Evolutionary conservation across 768 basidiomycete genomes (phyloP).

Genomic region (Podaxis pistillaris): DNA sequence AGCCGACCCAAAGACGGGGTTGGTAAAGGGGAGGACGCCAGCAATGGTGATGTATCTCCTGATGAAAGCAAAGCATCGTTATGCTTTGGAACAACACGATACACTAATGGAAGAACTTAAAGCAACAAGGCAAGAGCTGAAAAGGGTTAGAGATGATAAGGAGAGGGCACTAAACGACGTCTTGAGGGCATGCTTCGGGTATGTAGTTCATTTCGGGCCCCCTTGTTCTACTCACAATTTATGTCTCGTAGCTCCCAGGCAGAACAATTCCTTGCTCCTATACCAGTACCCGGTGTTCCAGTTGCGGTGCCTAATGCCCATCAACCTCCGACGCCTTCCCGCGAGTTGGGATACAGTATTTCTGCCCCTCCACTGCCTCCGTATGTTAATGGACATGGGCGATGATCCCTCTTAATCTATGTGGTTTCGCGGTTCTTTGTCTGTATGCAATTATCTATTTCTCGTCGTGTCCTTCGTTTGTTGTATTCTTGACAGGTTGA

Average conservation of each 20-base stretch:
- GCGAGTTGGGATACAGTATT: conserved; percentile 5
- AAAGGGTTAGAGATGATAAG: conserved; percentile 55
- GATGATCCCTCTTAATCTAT: neutral
- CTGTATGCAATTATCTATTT: conserved; percentile 1
- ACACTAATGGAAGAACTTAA: conserved; percentile 65
- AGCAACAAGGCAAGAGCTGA: conserved; percentile 47
- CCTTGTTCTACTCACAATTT: neutral
- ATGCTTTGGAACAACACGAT: conserved; percentile 67
- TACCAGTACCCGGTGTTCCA: neutral
- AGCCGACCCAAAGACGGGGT: conserved; percentile 54
- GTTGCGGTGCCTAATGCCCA: neutral
- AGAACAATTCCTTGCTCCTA: conserved; percentile 6
- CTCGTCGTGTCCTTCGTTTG: conserved; percentile 16
- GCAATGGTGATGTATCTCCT: conserved; percentile 67
- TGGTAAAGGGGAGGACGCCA: conserved; percentile 69
- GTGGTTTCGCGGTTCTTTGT: neutral
- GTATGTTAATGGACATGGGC: conserved; percentile 13
- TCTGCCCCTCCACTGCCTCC: conserved; percentile 4
- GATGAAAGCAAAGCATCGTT: conserved; percentile 77
- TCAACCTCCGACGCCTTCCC: conserved; percentile 3
- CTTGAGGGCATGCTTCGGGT: conserved; percentile 28
- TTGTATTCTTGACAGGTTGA: conserved; percentile 10
- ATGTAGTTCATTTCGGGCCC: conserved; percentile 13
- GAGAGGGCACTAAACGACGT: conserved; percentile 58
- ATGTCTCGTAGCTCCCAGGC: neutral